These are phyloP conservation scores for Metschnikowia borealis DNA, from an alignment of 805 yeast species.

Conservation along the genomic window DNA sequence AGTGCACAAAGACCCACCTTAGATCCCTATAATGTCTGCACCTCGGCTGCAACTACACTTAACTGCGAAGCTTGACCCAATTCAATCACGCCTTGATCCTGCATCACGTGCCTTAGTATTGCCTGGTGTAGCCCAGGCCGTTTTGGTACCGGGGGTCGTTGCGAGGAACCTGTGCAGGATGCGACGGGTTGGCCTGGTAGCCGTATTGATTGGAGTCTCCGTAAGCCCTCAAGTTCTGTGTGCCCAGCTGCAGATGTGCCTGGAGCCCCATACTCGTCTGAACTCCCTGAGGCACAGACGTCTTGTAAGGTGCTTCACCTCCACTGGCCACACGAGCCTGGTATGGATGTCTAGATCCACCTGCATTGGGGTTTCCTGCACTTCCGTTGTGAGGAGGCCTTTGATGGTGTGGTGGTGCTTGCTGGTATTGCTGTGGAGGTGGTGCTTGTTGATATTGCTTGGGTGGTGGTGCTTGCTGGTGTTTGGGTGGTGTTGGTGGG, in stretches of 20 bases:
- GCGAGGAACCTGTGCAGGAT: neutral
- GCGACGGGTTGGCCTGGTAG: constrained; percentile 1
- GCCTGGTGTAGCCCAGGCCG: constrained; percentile 4
- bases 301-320: constrained; percentile 11
- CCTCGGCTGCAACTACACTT: neutral
- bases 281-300: constrained; percentile 7
- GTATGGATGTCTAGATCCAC: constrained; percentile 1
- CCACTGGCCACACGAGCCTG: constrained; percentile 8
- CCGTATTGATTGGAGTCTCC: constrained; percentile 2
- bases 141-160: neutral
- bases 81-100: no score
- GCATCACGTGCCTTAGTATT: neutral
- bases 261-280: constrained; percentile 7
- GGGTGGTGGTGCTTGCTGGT: constrained; percentile 3
- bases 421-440: constrained; percentile 7
- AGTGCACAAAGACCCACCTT: neutral
- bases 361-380: neutral
- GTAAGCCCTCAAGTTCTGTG: constrained; percentile 2
- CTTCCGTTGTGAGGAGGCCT: neutral
- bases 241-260: constrained; percentile 3
- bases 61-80: no score
- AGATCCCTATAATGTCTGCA: neutral
- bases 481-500: constrained; percentile 5
- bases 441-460: neutral
- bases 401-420: constrained; percentile 1